phyloP scores from a whole-genome alignment of 257 asterid species.

The Solanum ossicruentum region DNA sequence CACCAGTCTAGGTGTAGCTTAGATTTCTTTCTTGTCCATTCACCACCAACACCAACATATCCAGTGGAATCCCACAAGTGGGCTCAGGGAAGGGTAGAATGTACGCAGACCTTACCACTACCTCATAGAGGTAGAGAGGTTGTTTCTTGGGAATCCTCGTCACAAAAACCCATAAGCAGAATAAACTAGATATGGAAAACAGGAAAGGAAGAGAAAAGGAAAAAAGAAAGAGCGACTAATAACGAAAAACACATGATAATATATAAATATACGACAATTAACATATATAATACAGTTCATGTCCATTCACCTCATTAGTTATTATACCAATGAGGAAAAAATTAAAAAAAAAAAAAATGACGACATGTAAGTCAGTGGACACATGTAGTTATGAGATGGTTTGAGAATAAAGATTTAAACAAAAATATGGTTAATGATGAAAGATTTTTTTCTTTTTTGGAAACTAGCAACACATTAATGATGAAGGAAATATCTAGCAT shows the following conservation, averaged over 20 bases:
- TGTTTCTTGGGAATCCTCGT: too few species aligned
- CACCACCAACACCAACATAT: background rate
- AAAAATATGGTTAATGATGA: background rate
- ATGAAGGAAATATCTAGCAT: background rate
- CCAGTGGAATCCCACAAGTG: too few species aligned
- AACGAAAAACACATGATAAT: too few species aligned
- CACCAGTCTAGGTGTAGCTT: background rate
- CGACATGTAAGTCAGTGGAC: background rate
- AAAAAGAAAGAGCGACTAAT: too few species aligned
- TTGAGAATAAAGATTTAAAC: background rate
- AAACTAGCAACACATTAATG: background rate
- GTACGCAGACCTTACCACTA: too few species aligned
- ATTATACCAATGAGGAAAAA: background rate
- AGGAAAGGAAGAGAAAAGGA: too few species aligned
- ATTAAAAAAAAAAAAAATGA: background rate
- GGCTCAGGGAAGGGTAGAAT: too few species aligned
- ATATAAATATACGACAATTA: too few species aligned
- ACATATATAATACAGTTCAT: background rate
- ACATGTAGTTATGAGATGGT: background rate
- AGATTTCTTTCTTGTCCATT: background rate
- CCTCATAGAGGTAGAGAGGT: too few species aligned
- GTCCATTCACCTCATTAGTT: background rate
- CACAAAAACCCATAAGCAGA: too few species aligned
- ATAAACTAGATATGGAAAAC: too few species aligned
- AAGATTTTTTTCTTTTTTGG: background rate